Evolutionary conservation across 164 flowering plant species (phyloP), one percentile per base, ranked within the genome.

Genomic region (Aristolochia fimbriata): DNA sequence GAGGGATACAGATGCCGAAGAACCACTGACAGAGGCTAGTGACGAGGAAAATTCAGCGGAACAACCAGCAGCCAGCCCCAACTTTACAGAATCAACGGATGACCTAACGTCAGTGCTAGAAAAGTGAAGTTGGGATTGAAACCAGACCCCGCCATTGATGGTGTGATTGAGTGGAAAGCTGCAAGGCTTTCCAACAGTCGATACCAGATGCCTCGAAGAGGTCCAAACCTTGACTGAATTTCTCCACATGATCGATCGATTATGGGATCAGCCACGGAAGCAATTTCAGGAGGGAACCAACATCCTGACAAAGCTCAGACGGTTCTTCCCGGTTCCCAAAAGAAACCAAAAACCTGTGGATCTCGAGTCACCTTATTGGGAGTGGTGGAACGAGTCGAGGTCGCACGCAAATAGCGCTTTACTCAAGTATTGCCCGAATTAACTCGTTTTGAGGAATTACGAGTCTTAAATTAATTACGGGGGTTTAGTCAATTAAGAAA

Each of bases 231-330:
- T 56, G 21, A 47, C 13, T 43, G 65, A 62, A 59, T 20, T 62
- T 47, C 65, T 55, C 65, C 65, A 62, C 65, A 62, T 62, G 30
- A 27, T 27, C 30, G 52, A 15, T 24, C 24, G 57, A 24, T 54
- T 23, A 19, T 50, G 12, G 23, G 9, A 17, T 8, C 22, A 1
- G 10, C 43, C 43, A 7, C 43, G 8, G 43, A 37, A 7, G 43
- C 43, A 10, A 37, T 37, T 37, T 37, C 43, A 37, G 43, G 43
- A 37, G 12, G 12, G 12, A 37, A 37, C 43, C 43, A 37, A 37
- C 43, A 37, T 37, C 43, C 43, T 37, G 10, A 37, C 43, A 10
- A 37, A 7, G 43, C 4, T 37, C 43, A 5, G 43, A 37, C 43
- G 8, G 43, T 37, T 10, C 43, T 37, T 37, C 7, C 43, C 43